Conservation (phyloP, 306 rosid species). For the Oxytropis ochrocephala region DNA sequence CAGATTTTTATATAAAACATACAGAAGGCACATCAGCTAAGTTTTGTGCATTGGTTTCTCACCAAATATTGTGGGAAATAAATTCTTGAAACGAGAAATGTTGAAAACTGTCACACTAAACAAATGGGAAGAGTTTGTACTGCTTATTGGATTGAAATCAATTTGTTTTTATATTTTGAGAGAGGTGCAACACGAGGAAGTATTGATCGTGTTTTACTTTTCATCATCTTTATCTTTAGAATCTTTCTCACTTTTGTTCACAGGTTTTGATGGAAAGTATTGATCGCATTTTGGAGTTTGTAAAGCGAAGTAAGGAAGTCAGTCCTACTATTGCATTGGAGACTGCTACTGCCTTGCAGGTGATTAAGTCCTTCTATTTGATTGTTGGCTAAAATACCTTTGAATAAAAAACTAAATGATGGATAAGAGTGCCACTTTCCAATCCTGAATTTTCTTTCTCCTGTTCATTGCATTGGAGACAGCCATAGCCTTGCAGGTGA, state of each 20-base stretch:
- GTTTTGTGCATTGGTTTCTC: neutral
- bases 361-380: constrained; percentile 25
- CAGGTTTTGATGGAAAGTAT: constrained; percentile 81
- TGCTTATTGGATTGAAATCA: neutral
- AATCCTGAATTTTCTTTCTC: neutral
- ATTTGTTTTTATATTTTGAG: no score
- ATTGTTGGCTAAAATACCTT: neutral
- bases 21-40: no score
- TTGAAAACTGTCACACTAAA: neutral
- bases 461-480: constrained; percentile 69
- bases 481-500: constrained; percentile 94
- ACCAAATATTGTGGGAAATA: neutral
- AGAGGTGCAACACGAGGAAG: no score
- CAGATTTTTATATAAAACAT: no score
- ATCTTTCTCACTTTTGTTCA: constrained; percentile 16
- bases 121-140: neutral
- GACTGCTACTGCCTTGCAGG: constrained; percentile 98
- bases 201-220: neutral
- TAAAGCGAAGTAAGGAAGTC: constrained; percentile 84
- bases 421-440: neutral
- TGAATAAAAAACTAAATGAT: neutral
- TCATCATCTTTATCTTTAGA: neutral
- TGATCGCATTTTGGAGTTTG: constrained; percentile 76
- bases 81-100: neutral
- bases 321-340: constrained; percentile 91